A percentile compares a stretch with the other conserved stretches of the same genome.
Conservation (phyloP, 148 eudicot species). For the Nyssa sinensis region DNA sequence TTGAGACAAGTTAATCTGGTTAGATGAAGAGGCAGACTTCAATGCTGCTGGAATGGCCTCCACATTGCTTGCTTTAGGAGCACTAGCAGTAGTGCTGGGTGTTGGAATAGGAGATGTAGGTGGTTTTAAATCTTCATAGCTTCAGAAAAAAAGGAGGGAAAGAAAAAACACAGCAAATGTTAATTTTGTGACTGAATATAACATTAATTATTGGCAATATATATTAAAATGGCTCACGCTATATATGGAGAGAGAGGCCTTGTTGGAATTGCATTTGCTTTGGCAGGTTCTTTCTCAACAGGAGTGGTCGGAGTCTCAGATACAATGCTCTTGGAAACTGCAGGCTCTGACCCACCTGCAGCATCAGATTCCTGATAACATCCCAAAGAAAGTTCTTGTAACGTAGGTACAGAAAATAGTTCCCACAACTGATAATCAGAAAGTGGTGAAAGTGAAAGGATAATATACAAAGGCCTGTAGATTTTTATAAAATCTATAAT, state of each 20-base stretch:
- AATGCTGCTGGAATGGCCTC: too few species aligned
- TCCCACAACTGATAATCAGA: background rate
- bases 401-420: conserved; percentile 1
- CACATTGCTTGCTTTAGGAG: too few species aligned
- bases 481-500: background rate
- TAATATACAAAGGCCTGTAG: background rate
- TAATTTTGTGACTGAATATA: too few species aligned
- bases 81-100: too few species aligned
- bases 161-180: too few species aligned
- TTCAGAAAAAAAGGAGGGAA: too few species aligned
- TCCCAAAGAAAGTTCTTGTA: conserved; percentile 4
- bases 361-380: conserved; percentile 35
- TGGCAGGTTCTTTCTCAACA: conserved; percentile 31
- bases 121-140: too few species aligned
- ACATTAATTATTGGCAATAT: background rate
- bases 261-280: conserved; percentile 29
- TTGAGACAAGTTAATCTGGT: too few species aligned
- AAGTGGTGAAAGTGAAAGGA: background rate
- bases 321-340: conserved; percentile 20
- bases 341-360: conserved; percentile 19
- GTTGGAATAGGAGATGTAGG: too few species aligned
- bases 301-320: conserved; percentile 29
- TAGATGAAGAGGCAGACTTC: too few species aligned
- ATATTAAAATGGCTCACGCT: conserved; percentile 44
- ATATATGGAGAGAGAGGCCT: conserved; percentile 66